phyloP scores from a whole-genome alignment of 1,139 yeast genomes.

The Protomyces lactucae-debilis region DNA sequence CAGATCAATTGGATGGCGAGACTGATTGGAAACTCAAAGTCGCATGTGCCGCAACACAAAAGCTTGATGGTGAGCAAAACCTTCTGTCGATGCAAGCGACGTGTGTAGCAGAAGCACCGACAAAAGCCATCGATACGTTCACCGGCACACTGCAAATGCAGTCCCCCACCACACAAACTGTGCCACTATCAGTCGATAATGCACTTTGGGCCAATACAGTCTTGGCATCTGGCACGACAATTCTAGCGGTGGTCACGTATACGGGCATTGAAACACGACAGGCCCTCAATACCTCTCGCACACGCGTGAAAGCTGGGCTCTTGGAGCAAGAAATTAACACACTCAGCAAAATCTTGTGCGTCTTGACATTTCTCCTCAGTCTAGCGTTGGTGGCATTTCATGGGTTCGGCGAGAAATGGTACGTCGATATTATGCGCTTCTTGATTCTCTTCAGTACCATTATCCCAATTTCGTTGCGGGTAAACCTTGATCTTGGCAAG shows the following conservation, averaged over 20 bases:
- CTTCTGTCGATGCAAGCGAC: conserved; percentile 34
- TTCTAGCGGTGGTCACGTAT: conserved; percentile 76
- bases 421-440: conserved; percentile 81
- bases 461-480: conserved; percentile 87
- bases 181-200: conserved; percentile 80
- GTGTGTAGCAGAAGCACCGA: conserved; percentile 67
- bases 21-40: conserved; percentile 92
- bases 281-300: conserved; percentile 57
- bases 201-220: conserved; percentile 98
- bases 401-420: conserved; percentile 77
- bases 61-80: conserved; percentile 3
- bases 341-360: conserved; percentile 81
- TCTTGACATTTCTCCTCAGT: conserved; percentile 74
- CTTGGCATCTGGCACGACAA: conserved; percentile 82
- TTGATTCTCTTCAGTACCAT: conserved; percentile 88
- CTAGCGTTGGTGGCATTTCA: conserved; percentile 70
- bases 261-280: conserved; percentile 94
- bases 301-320: conserved; percentile 82
- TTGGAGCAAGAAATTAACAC: conserved; percentile 86
- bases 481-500: conserved; percentile 89
- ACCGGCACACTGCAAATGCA: conserved; percentile 46
- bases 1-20: conserved; percentile 98
- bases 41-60: conserved; percentile 17
- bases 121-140: conserved; percentile 75
- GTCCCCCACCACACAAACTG: conserved; percentile 39